Evolutionary conservation across 1,284 basidiomycete genomes (phyloP).

Genomic region (Ustilago sp.): DNA sequence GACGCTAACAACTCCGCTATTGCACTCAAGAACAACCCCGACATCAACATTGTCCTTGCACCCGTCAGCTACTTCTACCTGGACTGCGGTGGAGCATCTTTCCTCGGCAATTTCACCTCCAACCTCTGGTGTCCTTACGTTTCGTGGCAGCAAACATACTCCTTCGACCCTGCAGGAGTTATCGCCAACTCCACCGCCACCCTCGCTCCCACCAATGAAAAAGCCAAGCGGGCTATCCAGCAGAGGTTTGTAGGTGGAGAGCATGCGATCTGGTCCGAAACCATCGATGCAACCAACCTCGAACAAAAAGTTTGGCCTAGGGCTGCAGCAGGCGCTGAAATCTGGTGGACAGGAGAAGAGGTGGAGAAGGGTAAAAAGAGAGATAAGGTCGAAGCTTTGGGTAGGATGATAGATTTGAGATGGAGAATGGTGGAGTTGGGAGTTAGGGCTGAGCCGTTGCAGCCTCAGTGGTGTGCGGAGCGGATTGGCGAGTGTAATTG

Average conservation of each 20-base stretch:
- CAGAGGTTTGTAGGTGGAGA: slow-evolving; percentile 77
- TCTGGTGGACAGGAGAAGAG: slow-evolving; percentile 82
- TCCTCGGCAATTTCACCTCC: slow-evolving; percentile 77
- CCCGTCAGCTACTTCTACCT: slow-evolving; percentile 82
- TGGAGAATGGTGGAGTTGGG: slow-evolving; percentile 77
- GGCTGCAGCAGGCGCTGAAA: slow-evolving; percentile 80
- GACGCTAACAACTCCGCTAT: slow-evolving; percentile 75
- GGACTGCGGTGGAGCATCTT: slow-evolving; percentile 77
- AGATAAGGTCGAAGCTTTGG: slow-evolving; percentile 76
- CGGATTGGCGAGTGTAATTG: slow-evolving; percentile 59
- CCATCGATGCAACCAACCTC: slow-evolving; percentile 78
- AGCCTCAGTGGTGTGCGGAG: slow-evolving; percentile 81
- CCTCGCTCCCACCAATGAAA: background rate
- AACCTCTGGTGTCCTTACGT: slow-evolving; percentile 73
- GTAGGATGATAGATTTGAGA: slow-evolving; percentile 80
- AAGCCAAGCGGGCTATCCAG: background rate
- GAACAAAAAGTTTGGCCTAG: slow-evolving; percentile 81
- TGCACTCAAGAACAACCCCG: slow-evolving; percentile 76
- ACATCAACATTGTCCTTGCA: slow-evolving; percentile 75
- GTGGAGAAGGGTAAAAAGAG: slow-evolving; percentile 62
- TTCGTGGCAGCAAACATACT: slow-evolving; percentile 73
- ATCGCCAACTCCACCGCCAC: slow-evolving; percentile 42
- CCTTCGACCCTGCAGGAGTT: slow-evolving; percentile 76
- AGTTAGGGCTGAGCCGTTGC: slow-evolving; percentile 77
- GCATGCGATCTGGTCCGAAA: slow-evolving; percentile 83